Percentiles rank a stretch among this genome's conserved stretches.
phyloP scores from a whole-genome alignment of 495 filamentous ascomycete genomes.

The Penicillium bovifimosum region DNA sequence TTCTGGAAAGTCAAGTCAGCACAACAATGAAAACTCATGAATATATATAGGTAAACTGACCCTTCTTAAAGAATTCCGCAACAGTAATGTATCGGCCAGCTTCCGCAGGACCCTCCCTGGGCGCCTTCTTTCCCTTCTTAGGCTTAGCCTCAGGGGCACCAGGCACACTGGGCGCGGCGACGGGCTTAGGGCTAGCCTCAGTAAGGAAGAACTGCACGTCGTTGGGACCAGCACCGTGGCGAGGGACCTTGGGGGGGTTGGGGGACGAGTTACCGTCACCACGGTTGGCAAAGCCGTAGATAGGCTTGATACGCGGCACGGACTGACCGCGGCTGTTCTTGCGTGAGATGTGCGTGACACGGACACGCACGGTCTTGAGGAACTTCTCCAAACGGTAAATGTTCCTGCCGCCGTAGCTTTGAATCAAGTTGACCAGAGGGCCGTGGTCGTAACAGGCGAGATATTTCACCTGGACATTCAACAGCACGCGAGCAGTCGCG shows the following conservation, averaged over 20 bases:
- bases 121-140: constrained; percentile 34
- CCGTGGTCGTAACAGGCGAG: constrained; percentile 36
- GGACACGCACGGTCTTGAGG: constrained; percentile 42
- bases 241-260: constrained; percentile 30
- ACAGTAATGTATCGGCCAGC: constrained; percentile 45
- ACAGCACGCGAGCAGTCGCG: constrained; percentile 56
- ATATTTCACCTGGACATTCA: constrained; percentile 54
- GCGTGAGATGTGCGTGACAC: constrained; percentile 31
- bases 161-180: not conserved
- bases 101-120: constrained; percentile 27
- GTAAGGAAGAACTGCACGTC: constrained; percentile 45
- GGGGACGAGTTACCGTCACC: constrained; percentile 29
- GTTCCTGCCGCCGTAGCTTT: constrained; percentile 12
- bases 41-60: constrained; percentile 16
- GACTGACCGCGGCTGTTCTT: constrained; percentile 33
- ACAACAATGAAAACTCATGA: not conserved
- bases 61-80: constrained; percentile 43
- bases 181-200: constrained; percentile 12
- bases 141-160: constrained; percentile 18
- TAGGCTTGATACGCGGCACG: constrained; percentile 37
- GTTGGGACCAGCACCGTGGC: constrained; percentile 35
- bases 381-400: constrained; percentile 33
- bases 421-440: constrained; percentile 24
- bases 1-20: constrained; percentile 19
- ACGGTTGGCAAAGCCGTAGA: constrained; percentile 40